Base-by-base conservation (phyloP, 305 asterid genomes). In the Fraxinus baroniana region DNA sequence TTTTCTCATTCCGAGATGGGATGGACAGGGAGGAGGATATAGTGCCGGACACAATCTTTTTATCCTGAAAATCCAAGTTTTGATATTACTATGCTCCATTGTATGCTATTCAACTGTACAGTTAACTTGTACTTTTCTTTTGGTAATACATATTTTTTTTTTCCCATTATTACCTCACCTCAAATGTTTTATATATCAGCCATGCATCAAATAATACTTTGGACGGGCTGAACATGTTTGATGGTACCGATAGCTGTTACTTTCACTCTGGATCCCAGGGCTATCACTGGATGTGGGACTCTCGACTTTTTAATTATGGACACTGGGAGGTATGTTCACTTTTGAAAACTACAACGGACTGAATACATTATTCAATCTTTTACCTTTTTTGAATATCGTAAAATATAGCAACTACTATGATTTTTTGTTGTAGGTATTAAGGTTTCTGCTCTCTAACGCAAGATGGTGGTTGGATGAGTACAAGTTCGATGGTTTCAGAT, bases 381-480 rank as follows among this genome's bases (percentile, higher is more conserved):
- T 85, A 4, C 70, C 52, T 30, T 78, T 82, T 55, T 82, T 66
- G 73, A 83, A 72, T 60, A 39, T 78, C 62, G 49, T 52, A 64
- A 52, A 13, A 57, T 52, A 32, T 82, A 74, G 74, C 44, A 78
- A 80, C 82, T 83, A 55, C 64, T 52, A 71, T 76, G 71, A 66
- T 78, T 76, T 72, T 81, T 7, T 76, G 83, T 79, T 84, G 78
- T 89, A 97, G 99, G 99, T 97, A 74, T 88, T 94, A 78, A 89
- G 99, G 88, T 97, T 44, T 90, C 98, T 97, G 86, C 97, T 97
- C 82, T 97, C 99, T 18, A 97, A 95, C 85, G 97, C 99, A 66
- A 93, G 99, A 89, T 97, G 98, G 99, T 97, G 99, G 99, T 88
- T 97, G 92, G 99, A 95, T 90, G 98, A 97, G 91, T 97, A 93